Conservation (phyloP, 2,329 filamentous ascomycete species). For the Nemania abortiva region DNA sequence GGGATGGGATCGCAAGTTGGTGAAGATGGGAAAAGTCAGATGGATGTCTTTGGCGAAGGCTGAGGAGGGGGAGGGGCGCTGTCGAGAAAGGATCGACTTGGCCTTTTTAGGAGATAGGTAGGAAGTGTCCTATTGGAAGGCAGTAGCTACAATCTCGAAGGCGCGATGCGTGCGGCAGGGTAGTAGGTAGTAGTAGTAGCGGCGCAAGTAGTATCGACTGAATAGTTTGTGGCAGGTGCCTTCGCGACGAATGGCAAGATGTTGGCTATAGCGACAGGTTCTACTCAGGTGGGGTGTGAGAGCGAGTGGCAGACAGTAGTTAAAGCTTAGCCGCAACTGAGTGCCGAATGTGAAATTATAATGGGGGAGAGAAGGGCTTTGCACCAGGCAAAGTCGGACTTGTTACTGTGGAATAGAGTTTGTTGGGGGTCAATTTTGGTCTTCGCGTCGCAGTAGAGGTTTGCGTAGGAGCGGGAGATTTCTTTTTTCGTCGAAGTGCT, state of each 20-base stretch:
- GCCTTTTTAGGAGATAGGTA: background rate
- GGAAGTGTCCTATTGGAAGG: background rate
- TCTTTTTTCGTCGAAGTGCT: background rate
- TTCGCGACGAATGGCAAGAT: background rate
- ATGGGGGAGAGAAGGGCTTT: conserved; percentile 1
- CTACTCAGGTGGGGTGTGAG: background rate
- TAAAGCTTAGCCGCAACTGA: background rate
- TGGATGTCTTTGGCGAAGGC: conserved; percentile 11
- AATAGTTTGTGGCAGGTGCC: background rate
- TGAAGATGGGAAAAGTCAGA: conserved; percentile 5
- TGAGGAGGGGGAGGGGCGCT: conserved; percentile 2
- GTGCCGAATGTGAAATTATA: background rate
- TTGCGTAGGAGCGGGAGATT: background rate
- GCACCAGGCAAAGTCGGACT: conserved; percentile 8
- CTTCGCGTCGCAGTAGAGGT: conserved; percentile 4
- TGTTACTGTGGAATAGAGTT: background rate
- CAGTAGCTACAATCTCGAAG: background rate
- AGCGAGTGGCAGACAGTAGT: background rate
- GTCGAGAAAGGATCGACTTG: background rate
- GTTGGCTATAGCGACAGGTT: background rate
- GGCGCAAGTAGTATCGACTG: background rate
- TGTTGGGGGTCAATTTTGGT: background rate
- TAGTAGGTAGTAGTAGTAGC: background rate
- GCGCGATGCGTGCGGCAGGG: background rate
- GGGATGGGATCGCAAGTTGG: conserved; percentile 11